These are phyloP conservation scores for Candida argentea DNA, from an alignment of 805 yeast genomes.

Conservation along the genomic window DNA sequence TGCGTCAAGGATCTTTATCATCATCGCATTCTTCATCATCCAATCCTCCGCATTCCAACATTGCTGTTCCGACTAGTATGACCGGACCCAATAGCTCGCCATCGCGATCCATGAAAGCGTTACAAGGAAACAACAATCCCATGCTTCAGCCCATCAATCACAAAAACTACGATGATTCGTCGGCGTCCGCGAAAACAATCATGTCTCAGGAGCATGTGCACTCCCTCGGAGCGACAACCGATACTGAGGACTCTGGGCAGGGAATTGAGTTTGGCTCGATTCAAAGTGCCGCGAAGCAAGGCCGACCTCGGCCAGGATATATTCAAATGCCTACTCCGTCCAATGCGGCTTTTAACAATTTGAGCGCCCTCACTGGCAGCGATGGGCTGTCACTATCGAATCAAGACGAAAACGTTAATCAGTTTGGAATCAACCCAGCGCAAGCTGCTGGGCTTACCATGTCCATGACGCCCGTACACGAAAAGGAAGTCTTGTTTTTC, in stretches of 20 bases:
- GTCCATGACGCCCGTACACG: slow-evolving; percentile 77
- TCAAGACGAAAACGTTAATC: slow-evolving; percentile 40
- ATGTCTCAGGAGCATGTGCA: slow-evolving; percentile 1
- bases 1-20: slow-evolving; percentile 24
- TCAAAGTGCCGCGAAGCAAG: not conserved
- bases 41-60: slow-evolving; percentile 14
- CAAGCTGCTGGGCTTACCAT: slow-evolving; percentile 41
- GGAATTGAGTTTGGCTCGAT: too few relatives aligned
- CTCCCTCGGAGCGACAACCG: slow-evolving; percentile 2
- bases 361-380: slow-evolving; percentile 29
- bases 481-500: slow-evolving; percentile 25
- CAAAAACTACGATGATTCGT: slow-evolving; percentile 13
- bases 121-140: slow-evolving; percentile 34
- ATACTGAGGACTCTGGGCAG: slow-evolving; percentile 1
- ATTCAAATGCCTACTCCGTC: slow-evolving; percentile 74
- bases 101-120: slow-evolving; percentile 39
- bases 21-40: slow-evolving; percentile 28
- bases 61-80: slow-evolving; percentile 8
- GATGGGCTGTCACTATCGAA: slow-evolving; percentile 8
- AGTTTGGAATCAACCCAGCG: slow-evolving; percentile 54
- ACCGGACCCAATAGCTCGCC: slow-evolving; percentile 22
- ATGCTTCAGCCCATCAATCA: slow-evolving; percentile 47
- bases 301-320: slow-evolving; percentile 42
- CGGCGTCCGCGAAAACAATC: not conserved
- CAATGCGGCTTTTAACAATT: slow-evolving; percentile 14